Conservation (phyloP, 2,329 filamentous ascomycete genomes). For the Trichoderma hamatum region DNA sequence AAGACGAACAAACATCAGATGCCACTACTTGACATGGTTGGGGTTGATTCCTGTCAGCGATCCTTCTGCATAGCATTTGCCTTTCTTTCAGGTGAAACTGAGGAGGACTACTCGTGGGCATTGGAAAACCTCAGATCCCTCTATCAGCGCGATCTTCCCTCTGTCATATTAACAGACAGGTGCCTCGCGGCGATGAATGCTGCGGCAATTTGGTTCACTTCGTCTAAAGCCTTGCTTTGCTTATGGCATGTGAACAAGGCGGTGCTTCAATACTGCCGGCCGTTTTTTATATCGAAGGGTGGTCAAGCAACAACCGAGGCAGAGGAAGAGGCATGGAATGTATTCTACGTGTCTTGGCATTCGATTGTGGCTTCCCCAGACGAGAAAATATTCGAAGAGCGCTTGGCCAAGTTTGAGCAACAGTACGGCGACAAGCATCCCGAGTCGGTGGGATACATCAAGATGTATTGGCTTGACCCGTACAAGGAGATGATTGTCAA, state of each 20-base stretch:
- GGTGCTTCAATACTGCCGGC: slow-evolving; percentile 27
- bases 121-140: slow-evolving; percentile 30
- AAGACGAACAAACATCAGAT: slow-evolving; percentile 35
- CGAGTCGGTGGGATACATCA: slow-evolving; percentile 32
- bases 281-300: not conserved
- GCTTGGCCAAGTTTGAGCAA: slow-evolving; percentile 10
- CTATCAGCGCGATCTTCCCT: slow-evolving; percentile 28
- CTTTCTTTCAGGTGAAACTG: slow-evolving; percentile 30
- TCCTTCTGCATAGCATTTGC: slow-evolving; percentile 34
- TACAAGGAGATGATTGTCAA: slow-evolving; percentile 33
- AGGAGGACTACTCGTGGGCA: slow-evolving; percentile 33
- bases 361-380: slow-evolving; percentile 29
- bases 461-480: slow-evolving; percentile 28
- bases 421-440: slow-evolving; percentile 28
- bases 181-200: slow-evolving; percentile 31
- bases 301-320: too few species aligned
- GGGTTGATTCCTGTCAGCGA: slow-evolving; percentile 30
- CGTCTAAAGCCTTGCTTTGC: slow-evolving; percentile 20
- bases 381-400: slow-evolving; percentile 27
- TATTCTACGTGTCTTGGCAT: slow-evolving; percentile 32
- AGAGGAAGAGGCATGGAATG: slow-evolving; percentile 22
- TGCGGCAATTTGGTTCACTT: slow-evolving; percentile 26
- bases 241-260: slow-evolving; percentile 32
- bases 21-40: slow-evolving; percentile 33
- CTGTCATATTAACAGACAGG: slow-evolving; percentile 30